These are phyloP conservation scores for Chloroidium sp. DNA, from an alignment of 163 green algal species.

Conservation along the genomic window DNA sequence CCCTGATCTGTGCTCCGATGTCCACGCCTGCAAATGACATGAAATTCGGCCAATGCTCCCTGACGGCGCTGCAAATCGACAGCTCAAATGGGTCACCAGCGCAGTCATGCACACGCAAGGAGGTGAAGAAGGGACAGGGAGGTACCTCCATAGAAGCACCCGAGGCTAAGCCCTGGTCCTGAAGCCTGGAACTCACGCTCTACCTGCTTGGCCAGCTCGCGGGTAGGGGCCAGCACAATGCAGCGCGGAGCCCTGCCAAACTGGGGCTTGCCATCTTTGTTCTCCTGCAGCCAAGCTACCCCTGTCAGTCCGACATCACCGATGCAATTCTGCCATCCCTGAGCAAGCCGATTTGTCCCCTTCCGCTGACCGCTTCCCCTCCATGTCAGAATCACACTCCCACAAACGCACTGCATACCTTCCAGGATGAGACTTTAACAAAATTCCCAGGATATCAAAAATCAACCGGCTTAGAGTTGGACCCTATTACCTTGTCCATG, in stretches of 20 bases:
- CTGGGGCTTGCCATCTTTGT: slow-evolving; percentile 8
- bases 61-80: background rate
- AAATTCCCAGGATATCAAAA: too few species aligned
- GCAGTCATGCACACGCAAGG: slow-evolving; percentile 53
- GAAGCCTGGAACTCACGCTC: slow-evolving; percentile 83
- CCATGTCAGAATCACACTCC: too few species aligned
- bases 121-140: slow-evolving; percentile 56
- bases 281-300: slow-evolving; percentile 13
- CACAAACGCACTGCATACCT: too few species aligned
- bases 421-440: too few species aligned
- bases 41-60: background rate
- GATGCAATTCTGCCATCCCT: background rate
- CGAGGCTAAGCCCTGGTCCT: slow-evolving; percentile 49
- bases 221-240: slow-evolving; percentile 89
- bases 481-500: too few species aligned
- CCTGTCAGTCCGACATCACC: background rate
- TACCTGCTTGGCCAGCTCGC: slow-evolving; percentile 95
- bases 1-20: slow-evolving; percentile 43
- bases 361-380: too few species aligned
- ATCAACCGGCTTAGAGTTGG: too few species aligned
- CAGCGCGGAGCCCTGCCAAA: slow-evolving; percentile 50
- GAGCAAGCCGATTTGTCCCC: too few species aligned
- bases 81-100: background rate
- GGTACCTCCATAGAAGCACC: slow-evolving; percentile 89
- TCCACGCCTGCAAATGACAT: slow-evolving; percentile 26